phyloP scores from a whole-genome alignment of 2,329 filamentous ascomycete species.

The Talaromyces sp. region DNA sequence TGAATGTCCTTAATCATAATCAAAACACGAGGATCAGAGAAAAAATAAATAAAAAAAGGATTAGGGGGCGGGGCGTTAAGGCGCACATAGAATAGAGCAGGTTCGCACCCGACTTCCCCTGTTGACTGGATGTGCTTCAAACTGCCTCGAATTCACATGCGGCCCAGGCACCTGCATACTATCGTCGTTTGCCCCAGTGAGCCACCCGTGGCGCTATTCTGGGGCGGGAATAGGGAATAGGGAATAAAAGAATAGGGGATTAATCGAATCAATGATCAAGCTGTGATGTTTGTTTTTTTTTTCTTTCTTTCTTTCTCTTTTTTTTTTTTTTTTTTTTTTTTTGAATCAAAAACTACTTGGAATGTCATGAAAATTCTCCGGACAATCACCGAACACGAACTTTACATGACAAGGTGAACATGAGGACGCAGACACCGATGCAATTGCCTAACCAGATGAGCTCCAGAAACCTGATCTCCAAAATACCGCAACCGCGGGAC shows the following conservation, averaged over 20 bases:
- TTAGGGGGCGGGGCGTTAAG: not conserved
- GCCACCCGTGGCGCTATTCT: too few species aligned
- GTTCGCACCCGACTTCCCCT: not conserved
- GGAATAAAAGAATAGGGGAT: too few species aligned
- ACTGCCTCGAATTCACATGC: not conserved
- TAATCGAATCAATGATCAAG: too few species aligned
- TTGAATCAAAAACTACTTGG: too few species aligned
- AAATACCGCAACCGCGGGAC: not conserved
- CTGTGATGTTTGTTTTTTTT: too few species aligned
- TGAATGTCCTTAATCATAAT: not conserved
- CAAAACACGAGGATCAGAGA: not conserved
- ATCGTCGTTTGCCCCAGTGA: too few species aligned
- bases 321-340: too few species aligned
- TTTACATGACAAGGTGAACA: not conserved
- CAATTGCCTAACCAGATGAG: not conserved
- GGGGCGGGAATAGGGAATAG: too few species aligned
- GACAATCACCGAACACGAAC: too few species aligned
- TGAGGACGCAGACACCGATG: not conserved
- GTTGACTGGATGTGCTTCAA: not conserved
- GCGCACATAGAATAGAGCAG: not conserved
- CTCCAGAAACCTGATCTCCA: not conserved
- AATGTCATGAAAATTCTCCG: too few species aligned
- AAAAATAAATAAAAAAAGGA: not conserved
- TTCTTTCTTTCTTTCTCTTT: too few species aligned
- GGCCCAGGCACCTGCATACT: not conserved